Evolutionary conservation across 1,284 basidiomycete species (phyloP), one percentile per base, ranked within the genome.

Genomic region (Naganishia sp.): DNA sequence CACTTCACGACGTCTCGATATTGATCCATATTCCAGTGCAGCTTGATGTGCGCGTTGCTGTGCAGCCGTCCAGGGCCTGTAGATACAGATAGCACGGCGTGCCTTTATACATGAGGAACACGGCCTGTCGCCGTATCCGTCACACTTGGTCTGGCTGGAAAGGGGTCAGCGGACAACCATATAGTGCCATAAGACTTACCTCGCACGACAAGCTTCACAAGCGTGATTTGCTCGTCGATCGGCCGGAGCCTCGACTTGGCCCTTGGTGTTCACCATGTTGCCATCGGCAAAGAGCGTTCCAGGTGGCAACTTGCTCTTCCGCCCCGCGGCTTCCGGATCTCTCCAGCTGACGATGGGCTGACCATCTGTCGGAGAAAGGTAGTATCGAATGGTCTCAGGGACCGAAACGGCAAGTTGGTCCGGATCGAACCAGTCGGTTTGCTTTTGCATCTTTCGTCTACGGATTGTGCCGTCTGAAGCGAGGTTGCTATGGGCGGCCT

Each of bases 331-430:
- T 39, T 52, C 59, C 25, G 59, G 48, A 10, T 61, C 59, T 39
- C 59, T 50, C 48, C 48, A 61, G 23, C 48, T 61, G 39, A 61
- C 48, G 23, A 61, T 61, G 23, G 59, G 48, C 59, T 61, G 48
- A 21, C 59, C 59, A n/a, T 61, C 59, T 42, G 43, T 49, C 23
- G 11, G 33, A 5, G 45, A 31, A 18, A 61, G 33, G 33, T 61
- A 61, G 48, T 61, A 61, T 10, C 48, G 48, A 15, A 61, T 28
- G 6, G 59, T 21, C 21, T 61, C 25, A 7, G 49, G 48, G 2
- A 61, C 48, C 21, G 48, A 52, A 6, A 52, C 21, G 23, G 39
- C 21, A 7, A 52, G 28, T 52, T 50, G 33, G 11, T 61, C 59
- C 25, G 48, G 39, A 52, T 61, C 39, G 15, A 61, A 61, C 59